These are phyloP conservation scores for Filobasidium floriforme DNA, from an alignment of 768 basidiomycete species.

Conservation along the genomic window DNA sequence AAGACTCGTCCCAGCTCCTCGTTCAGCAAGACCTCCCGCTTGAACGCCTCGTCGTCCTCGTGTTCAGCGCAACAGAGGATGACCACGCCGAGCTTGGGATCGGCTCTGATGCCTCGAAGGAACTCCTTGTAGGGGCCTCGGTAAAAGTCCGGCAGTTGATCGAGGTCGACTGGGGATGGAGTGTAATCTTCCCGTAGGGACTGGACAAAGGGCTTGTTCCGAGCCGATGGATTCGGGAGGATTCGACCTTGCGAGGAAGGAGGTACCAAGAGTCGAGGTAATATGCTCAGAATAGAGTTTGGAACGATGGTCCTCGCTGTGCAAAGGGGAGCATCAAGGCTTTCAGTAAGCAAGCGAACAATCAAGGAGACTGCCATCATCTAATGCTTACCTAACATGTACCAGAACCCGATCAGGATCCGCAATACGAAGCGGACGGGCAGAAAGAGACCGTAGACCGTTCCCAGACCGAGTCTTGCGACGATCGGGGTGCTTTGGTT, in stretches of 20 bases:
- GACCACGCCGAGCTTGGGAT: constrained; percentile 67
- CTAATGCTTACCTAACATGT: constrained; percentile 33
- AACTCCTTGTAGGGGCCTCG: constrained; percentile 74
- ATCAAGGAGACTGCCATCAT: neutral
- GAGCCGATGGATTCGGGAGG: neutral
- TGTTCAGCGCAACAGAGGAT: constrained; percentile 82
- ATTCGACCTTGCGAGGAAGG: neutral
- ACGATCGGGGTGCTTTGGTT: constrained; percentile 8
- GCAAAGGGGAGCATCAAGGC: neutral
- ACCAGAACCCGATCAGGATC: constrained; percentile 36
- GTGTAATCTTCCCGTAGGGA: constrained; percentile 26
- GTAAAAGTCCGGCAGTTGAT: constrained; percentile 68
- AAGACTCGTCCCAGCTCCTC: constrained; percentile 61
- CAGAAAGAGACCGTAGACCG: constrained; percentile 28
- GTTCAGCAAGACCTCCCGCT: constrained; percentile 74
- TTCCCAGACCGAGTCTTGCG: constrained; percentile 26
- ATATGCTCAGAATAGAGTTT: constrained; percentile 32
- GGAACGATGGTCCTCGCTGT: constrained; percentile 40
- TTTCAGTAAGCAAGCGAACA: neutral
- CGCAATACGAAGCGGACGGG: constrained; percentile 30
- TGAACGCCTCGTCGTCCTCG: constrained; percentile 79
- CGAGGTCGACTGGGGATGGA: constrained; percentile 23
- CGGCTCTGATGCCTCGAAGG: constrained; percentile 61
- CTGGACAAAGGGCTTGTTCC: constrained; percentile 27
- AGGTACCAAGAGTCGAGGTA: constrained; percentile 41